These are phyloP conservation scores for Oryza brachyantha DNA, from an alignment of 176 grass and related monocot species.

Conservation along the genomic window DNA sequence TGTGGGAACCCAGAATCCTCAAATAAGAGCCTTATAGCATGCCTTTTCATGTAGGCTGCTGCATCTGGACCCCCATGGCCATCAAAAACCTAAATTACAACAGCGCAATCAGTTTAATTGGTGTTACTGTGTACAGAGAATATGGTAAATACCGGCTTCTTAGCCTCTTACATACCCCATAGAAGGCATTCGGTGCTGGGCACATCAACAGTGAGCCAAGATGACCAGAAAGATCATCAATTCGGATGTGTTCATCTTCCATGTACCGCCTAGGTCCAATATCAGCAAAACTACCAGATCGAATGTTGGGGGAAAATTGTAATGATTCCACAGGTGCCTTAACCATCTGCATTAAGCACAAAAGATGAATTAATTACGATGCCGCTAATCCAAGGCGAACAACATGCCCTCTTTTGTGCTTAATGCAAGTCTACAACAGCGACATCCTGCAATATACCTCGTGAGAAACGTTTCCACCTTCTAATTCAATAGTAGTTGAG, in stretches of 20 bases:
- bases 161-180: constrained; percentile 52
- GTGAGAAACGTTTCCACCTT: neutral
- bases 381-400: neutral
- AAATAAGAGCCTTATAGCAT: constrained; percentile 70
- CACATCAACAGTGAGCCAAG: constrained; percentile 55
- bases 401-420: neutral
- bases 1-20: constrained; percentile 65
- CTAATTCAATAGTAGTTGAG: neutral
- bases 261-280: constrained; percentile 77
- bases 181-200: constrained; percentile 73
- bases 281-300: constrained; percentile 80
- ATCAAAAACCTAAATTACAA: constrained; percentile 68
- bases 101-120: neutral
- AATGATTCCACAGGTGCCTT: constrained; percentile 28
- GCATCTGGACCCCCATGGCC: constrained; percentile 90
- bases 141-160: neutral
- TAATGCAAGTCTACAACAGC: neutral
- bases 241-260: constrained; percentile 92
- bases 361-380: neutral
- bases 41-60: constrained; percentile 75
- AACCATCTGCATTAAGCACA: constrained; percentile 48
- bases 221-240: constrained; percentile 78
- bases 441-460: neutral
- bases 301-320: constrained; percentile 57
- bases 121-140: constrained; percentile 17